A percentile compares a stretch with the other conserved stretches of the same genome.
Evolutionary conservation across 1,284 basidiomycete genomes (phyloP).

Genomic region (Cystobasidium pallidum): DNA sequence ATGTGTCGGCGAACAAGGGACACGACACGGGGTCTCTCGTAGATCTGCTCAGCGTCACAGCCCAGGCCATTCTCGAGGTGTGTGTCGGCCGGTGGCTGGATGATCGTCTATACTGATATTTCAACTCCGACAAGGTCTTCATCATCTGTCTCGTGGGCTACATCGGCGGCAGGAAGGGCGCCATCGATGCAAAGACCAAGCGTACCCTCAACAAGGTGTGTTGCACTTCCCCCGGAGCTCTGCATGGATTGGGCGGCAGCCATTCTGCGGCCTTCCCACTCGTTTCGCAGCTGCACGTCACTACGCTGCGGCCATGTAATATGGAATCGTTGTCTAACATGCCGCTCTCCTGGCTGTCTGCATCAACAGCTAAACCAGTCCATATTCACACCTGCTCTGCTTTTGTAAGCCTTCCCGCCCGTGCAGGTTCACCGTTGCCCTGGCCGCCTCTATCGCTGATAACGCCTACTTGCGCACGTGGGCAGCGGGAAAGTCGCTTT

Average conservation of each 20-base stretch:
- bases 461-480: constrained; percentile 55
- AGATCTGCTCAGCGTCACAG: constrained; percentile 27
- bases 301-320: neutral
- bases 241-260: too few relatives aligned
- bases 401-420: constrained; percentile 36
- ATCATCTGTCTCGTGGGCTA: constrained; percentile 55
- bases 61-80: constrained; percentile 29
- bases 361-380: constrained; percentile 48
- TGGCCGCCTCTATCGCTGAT: constrained; percentile 45
- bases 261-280: too few relatives aligned
- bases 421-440: neutral
- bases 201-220: constrained; percentile 47
- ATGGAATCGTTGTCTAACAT: neutral
- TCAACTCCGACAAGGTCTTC: constrained; percentile 9
- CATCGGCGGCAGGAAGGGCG: constrained; percentile 56
- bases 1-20: constrained; percentile 17
- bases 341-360: neutral
- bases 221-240: neutral
- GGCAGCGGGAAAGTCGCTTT: constrained; percentile 58
- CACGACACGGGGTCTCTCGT: constrained; percentile 21
- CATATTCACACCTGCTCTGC: constrained; percentile 49
- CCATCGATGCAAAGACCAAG: constrained; percentile 58
- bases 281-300: constrained; percentile 7
- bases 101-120: constrained; percentile 16
- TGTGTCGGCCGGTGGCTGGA: too few relatives aligned